Base-by-base conservation (phyloP, 176 grass and related monocot species). In the Saccharum spontaneum region DNA sequence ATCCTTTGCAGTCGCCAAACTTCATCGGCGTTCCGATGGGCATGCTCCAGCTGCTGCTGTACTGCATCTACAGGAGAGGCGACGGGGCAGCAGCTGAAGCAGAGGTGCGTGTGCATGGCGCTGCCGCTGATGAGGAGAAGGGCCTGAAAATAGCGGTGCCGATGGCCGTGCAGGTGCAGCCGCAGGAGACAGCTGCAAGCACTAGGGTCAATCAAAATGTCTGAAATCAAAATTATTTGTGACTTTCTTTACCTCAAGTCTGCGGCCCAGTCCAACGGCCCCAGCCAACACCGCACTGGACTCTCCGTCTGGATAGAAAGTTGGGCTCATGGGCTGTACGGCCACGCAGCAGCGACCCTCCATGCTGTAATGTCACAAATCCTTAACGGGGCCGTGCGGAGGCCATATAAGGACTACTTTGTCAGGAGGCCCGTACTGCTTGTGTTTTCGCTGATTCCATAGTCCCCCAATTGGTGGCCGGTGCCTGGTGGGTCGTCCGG, bases 11-110 rank as follows among this genome's bases (percentile, higher is more conserved):
- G 90, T 87, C 88, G 63, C 92, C 88, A 45, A 95, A 92, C 87
- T 77, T 95, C 66, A n/a, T 95, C 24, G 93, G 88, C 24, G 77
- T 88, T 63, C 90, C 90, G 13, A 84, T 90, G 79, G 79, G 88
- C 48, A 34, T 90, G 13, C 83, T 92, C 74, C 93, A 90, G 85
- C 80, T 92, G 75, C 69, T 84, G 24, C 41, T 95, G 50, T 92
- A 90, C 81, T 90, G 76, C 82, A 90, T 92, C 49, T 95, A 95
- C 79, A 95, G 87, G 76, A 89, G 75, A 79, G 79, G 78, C 36
- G 26, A 87, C 8, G 44, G 45, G 8, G 45, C 78, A 52, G 57
- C 67, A n/a, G 85, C 79, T 78, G 74, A 67, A 4, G 57, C 57
- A 24, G 57, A 24, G 57, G 9, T 20, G 22, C 57, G 5, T 2